A percentile compares a stretch with the other conserved stretches of the same genome.
phyloP scores from a whole-genome alignment of 441 rosid genomes.

The Adansonia grandidieri region DNA sequence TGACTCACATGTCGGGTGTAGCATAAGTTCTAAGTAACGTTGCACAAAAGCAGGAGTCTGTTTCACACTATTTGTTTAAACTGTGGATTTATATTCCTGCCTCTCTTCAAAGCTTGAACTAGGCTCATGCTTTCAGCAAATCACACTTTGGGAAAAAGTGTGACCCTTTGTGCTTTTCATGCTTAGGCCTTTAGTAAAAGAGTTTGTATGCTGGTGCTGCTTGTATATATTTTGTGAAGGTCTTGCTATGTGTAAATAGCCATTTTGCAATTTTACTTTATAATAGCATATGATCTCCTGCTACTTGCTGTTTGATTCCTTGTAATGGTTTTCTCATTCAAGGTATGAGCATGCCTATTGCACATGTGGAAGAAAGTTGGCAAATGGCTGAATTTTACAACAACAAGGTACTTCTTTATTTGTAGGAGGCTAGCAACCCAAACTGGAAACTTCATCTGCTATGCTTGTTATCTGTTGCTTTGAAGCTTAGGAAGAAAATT shows the following conservation, averaged over 20 bases:
- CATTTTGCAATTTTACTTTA: background rate
- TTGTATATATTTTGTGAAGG: background rate
- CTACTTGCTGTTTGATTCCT: conserved; percentile 17
- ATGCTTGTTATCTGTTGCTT: conserved; percentile 6
- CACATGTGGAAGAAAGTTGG: conserved; percentile 98
- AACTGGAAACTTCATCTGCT: background rate
- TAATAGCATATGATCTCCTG: conserved; percentile 8
- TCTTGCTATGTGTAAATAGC: conserved; percentile 15
- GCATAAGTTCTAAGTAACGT: background rate
- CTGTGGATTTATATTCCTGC: background rate
- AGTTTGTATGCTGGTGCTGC: background rate
- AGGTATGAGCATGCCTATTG: conserved; percentile 98
- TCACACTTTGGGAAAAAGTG: background rate
- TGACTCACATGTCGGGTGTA: background rate
- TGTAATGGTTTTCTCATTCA: conserved; percentile 27
- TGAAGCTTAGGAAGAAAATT: conserved; percentile 1
- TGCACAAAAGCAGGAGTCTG: background rate
- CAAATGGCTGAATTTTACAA: conserved; percentile 97
- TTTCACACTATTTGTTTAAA: conserved; percentile 11
- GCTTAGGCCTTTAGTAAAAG: conserved; percentile 15
- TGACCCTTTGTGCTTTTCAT: background rate
- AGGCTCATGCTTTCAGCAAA: background rate
- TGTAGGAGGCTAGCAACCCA: background rate
- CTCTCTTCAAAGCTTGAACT: conserved; percentile 8
- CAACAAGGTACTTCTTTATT: conserved; percentile 68